Evolutionary conservation across 148 eudicot genomes (phyloP).

Genomic region (Camellia japonica): DNA sequence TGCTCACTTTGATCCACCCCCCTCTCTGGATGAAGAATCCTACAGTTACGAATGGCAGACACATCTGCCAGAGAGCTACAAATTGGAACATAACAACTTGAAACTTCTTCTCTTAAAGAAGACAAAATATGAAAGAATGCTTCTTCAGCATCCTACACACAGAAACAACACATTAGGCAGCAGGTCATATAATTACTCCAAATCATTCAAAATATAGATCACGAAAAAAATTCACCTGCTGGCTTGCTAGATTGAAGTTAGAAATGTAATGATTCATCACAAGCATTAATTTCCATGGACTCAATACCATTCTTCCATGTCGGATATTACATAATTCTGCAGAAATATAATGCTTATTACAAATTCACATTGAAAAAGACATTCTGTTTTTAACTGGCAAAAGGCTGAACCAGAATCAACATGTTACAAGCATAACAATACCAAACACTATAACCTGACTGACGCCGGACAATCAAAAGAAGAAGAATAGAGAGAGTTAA

Average conservation of each 20-base stretch:
- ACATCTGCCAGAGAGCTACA: conserved; percentile 60
- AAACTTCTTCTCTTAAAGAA: conserved; percentile 80
- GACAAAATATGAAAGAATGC: conserved; percentile 83
- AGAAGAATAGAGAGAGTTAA: too few species aligned
- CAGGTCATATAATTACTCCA: not conserved
- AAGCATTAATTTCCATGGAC: conserved; percentile 70
- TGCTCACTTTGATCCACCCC: conserved; percentile 36
- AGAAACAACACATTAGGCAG: conserved; percentile 18
- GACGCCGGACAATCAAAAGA: too few species aligned
- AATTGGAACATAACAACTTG: conserved; percentile 48
- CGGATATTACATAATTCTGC: conserved; percentile 60
- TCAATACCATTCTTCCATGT: conserved; percentile 46
- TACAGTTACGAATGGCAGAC: conserved; percentile 37
- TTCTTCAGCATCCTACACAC: conserved; percentile 90
- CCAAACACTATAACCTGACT: not conserved
- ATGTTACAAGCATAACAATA: not conserved
- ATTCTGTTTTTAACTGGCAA: not conserved
- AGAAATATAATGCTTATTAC: conserved; percentile 2
- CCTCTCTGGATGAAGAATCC: conserved; percentile 41
- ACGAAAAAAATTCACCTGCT: conserved; percentile 54
- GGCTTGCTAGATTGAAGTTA: conserved; percentile 60
- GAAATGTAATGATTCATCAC: conserved; percentile 63
- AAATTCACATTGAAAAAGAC: not conserved
- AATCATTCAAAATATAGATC: not conserved
- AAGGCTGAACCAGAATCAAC: not conserved